Evolutionary conservation across 148 eudicot genomes (phyloP), one percentile per base, ranked within the genome.

Genomic region (Fagopyrum esculentum): DNA sequence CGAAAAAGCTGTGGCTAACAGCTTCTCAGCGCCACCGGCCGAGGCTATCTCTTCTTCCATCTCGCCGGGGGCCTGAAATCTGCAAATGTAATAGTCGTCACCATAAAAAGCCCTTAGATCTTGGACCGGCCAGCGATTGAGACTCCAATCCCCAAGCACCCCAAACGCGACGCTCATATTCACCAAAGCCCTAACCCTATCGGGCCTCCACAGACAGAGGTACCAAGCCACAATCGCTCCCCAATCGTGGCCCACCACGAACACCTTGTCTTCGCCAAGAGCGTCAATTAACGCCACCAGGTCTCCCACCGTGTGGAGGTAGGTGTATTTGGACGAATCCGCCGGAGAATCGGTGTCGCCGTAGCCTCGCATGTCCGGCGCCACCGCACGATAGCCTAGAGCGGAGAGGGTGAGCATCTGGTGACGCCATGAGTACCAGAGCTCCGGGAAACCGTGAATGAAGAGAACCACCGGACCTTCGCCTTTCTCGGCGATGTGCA

Each of bases 191-290:
- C 75, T 87, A 26, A 86, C 75, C 46, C 80, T 76, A 56, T 89
- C 90, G 11, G 88, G 88, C 71, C 90, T 72, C 15, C 83, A 64
- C 59, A 86, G 26, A 76, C 90, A 85, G 2, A 89, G 68, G 48
- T 79, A 56, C 92, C 90, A 89, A 7, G 89, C 92, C 35, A 86
- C 77, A 8, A 75, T 43, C 19, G 89, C 89, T 0, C 91, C 91
- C 89, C 16, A 12, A 12, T 88, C 91, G 73, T 88, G 89, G 6
- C 87, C 89, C 9, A 88, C 90, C 10, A 88, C 69, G 68, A 83
- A 88, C 15, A 83, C 84, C 55, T 51, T 45, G 5, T 86, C 80
- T 13, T 76, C 77, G 5, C 81, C 77, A 69, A 88, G 46, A 2
- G 63, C 79, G 12, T 51, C 71, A 16, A 66, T 29, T 6, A 66